Conservation (phyloP, 257 asterid species). For the Capsicum baccatum region DNA sequence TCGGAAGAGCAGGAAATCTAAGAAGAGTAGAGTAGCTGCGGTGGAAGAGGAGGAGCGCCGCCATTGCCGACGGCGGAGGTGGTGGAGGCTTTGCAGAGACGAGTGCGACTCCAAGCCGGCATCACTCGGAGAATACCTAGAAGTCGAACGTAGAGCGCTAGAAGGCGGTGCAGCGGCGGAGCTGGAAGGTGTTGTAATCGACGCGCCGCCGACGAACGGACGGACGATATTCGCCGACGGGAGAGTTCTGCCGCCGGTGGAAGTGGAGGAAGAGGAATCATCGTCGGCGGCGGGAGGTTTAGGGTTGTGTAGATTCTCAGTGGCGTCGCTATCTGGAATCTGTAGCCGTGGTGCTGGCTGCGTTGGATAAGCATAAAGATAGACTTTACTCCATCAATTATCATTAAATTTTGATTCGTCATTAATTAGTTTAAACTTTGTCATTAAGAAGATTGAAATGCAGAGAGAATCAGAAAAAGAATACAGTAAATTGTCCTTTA, state of each 20-base stretch:
- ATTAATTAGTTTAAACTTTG: not conserved
- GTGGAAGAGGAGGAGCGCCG: conserved; percentile 48
- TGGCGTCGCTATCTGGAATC: conserved; percentile 50
- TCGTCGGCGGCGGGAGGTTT: conserved; percentile 48
- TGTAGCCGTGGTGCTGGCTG: conserved; percentile 59
- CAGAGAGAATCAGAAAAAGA: not conserved
- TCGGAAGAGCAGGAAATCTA: conserved; percentile 54
- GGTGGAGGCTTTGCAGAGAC: conserved; percentile 91
- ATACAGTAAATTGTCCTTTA: not conserved
- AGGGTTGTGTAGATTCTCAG: conserved; percentile 67
- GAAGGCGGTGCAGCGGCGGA: conserved; percentile 55
- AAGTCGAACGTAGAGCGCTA: conserved; percentile 67
- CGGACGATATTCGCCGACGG: conserved; percentile 81
- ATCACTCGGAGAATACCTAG: conserved; percentile 83
- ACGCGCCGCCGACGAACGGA: conserved; percentile 57
- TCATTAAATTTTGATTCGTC: not conserved
- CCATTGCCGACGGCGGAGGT: conserved; percentile 62
- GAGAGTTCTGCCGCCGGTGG: conserved; percentile 78
- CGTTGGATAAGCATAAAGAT: conserved; percentile 28
- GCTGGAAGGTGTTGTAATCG: conserved; percentile 64
- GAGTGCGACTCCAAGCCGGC: conserved; percentile 66
- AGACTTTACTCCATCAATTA: not conserved
- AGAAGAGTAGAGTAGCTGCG: conserved; percentile 41
- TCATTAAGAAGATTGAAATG: conserved; percentile 7
- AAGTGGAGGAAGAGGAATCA: conserved; percentile 47